Base-by-base conservation (phyloP, 169 alveolate species). In the Plasmodium inui region DNA sequence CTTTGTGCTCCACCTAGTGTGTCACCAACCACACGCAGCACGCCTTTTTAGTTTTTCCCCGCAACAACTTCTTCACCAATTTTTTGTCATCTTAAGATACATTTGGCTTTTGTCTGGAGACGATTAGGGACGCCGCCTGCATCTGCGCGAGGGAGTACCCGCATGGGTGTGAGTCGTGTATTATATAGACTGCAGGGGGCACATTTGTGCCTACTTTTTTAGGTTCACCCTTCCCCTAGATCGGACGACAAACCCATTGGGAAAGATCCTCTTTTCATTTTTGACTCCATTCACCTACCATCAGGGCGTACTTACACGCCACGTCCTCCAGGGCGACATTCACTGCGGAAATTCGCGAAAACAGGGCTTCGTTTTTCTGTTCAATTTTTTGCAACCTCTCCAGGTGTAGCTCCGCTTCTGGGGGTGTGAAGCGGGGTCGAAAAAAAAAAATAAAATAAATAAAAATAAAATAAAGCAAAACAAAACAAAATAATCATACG, bases 401-500 rank as follows among this genome's bases (percentile, higher is more conserved):
- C 50, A 85, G 39, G 30, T 32, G 41, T 50, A 76, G 22, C 41
- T 85, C 93, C 4, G 86, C 61, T 85, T 85, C 93, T 85, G 78
- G 37, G 76, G 30, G 76, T 2, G 76, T 9, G n/a, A 19, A n/a
- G 17, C 39, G 37, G 26, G 74, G 76, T 22, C 19, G 22, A 6
- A 12, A 83, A 12, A n/a, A 67, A n/a, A 14, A 26, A 10, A 17
- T 5, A 83, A n/a, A 83, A 34, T 28, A 26, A 19, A 12, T 26
- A 17, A 83, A 3, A 67, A 22, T 19, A 83, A 37, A 37, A 26
- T 2, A 26, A 22, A 53, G 2, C 6, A n/a, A 19, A 67, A 26
- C n/a, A 26, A 7, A 67, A 3, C 76, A 9, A 26, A 28, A n/a
- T 28, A 26, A 26, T 67, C 76, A 12, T n/a, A 26, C 10, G 76